Base-by-base conservation (phyloP, 371 early-diverging fungal species). In the Capniomyces stellatus region DNA sequence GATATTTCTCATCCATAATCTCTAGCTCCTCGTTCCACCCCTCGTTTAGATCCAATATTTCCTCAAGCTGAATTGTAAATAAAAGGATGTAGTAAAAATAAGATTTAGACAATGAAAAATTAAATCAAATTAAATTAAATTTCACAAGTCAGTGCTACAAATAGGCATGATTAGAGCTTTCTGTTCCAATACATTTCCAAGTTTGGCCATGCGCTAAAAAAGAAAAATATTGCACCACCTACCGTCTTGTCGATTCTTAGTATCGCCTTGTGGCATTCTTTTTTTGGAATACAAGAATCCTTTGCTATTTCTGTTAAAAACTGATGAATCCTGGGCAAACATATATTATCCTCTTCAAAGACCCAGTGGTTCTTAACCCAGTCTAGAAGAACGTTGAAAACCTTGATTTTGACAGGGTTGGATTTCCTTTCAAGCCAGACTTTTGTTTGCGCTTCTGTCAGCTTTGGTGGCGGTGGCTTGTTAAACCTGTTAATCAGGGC, bases 291-390 rank as follows among this genome's bases (percentile, higher is more conserved):
- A 15, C 58, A 55, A 10, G 53, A 55, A 29, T 60, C 52, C 0
- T 25, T 19, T 0, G 58, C 59, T 41, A 68, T 35, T 22, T 67
- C 62, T 42, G 61, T 63, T 29, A 67, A 22, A 28, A 52, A 68
- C 15, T 46, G 35, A 43, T 60, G 60, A 55, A 67, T 42, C n/a
- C 43, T 51, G 4, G 39, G 41, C 40, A 67, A 43, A 27, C 35
- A 28, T 18, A 42, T 62, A 19, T 47, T 61, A 40, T 70, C 66
- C 1, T 78, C 78, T 52, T 75, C 69, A 28, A 88, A 81, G 22
- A 77, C 66, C 75, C 81, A 91, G 59, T 80, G 82, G 21, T 62
- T 61, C 43, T 89, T 89, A 28, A 89, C 68, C 96, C 96, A 95
- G 8, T 70, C 69, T 52, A 86, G 84, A 57, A 92, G 81, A 0